Evolutionary conservation across 2,329 filamentous ascomycete genomes (phyloP), one percentile per base, ranked within the genome.

Genomic region (Aspergillus aculeatus): DNA sequence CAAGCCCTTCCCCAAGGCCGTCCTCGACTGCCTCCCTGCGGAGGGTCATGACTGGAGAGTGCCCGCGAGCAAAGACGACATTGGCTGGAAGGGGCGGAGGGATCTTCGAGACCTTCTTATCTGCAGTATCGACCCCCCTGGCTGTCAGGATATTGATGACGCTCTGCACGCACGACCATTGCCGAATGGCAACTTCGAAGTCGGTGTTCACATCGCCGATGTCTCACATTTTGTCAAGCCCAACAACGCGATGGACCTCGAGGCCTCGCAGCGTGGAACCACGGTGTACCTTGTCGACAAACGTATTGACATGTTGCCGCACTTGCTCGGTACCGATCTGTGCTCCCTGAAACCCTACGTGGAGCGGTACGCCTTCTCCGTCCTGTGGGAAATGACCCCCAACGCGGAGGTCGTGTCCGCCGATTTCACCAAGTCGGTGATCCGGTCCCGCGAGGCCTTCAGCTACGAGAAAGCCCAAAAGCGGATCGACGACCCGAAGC

Each of bases 141-240:
- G 93, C 2, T 99, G 95, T 76, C 94, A 98, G 71, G 95, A 99
- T 80, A 99, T 99, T 60, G 95, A 99, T 70, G 96, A 99, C 77
- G 95, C 95, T 19, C 84, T 99, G 6, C 96, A 99, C 75, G 93
- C 95, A 6, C 85, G 88, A 62, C 83, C 84, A 54, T 80, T 99
- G 23, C 89, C 92, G 0, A 98, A 98, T 69, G 95, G 96, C 48
- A 97, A 98, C 74, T 93, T 88, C 65, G 92, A 98, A 75, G 92
- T 99, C 10, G 95, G 95, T 64, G 95, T 99, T 16, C 96, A 99
- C 77, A 99, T 99, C 76, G 96, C 95, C 29, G 95, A 99, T 75
- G 95, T 99, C n/a, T 98, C 95, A 10, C 90, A 99, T 78, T 99
- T 99, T 72, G 95, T 99, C 70, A 96, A 95, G 77, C 93, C 96